Evolutionary conservation across 2,329 filamentous ascomycete species (phyloP).

Genomic region (Coleophoma cylindrospora): DNA sequence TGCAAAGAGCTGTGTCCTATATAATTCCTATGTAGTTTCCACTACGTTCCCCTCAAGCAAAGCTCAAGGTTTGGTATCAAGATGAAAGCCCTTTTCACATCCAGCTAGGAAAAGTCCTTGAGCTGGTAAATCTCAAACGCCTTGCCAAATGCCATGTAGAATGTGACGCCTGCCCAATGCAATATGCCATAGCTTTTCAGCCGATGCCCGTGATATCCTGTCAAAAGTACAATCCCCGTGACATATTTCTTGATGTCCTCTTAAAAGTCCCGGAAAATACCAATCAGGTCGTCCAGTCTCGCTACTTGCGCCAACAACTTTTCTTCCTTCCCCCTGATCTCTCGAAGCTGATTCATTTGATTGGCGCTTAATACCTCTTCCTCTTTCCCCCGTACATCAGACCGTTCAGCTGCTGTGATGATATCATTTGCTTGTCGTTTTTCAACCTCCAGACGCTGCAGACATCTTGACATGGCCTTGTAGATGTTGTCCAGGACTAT

Average conservation of each 20-base stretch:
- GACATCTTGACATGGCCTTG: constrained; percentile 79
- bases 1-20: background rate
- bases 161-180: constrained; percentile 1
- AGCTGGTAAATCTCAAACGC: background rate
- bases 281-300: constrained; percentile 79
- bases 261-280: constrained; percentile 75
- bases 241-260: background rate
- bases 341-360: constrained; percentile 61
- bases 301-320: constrained; percentile 74
- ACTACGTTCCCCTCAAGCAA: background rate
- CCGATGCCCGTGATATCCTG: background rate
- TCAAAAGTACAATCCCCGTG: background rate
- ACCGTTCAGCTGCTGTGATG: constrained; percentile 76
- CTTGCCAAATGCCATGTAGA: background rate
- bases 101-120: background rate
- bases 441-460: constrained; percentile 77
- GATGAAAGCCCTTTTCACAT: background rate
- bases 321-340: constrained; percentile 59
- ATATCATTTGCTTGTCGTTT: constrained; percentile 66
- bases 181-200: background rate
- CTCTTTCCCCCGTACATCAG: constrained; percentile 80
- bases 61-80: background rate
- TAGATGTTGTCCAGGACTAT: constrained; percentile 77
- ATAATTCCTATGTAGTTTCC: background rate
- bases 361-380: constrained; percentile 71